Percentiles rank a stretch among this genome's conserved stretches.
Conservation (phyloP, 495 filamentous ascomycete genomes). For the Hypomontagnella submonticulosa region DNA sequence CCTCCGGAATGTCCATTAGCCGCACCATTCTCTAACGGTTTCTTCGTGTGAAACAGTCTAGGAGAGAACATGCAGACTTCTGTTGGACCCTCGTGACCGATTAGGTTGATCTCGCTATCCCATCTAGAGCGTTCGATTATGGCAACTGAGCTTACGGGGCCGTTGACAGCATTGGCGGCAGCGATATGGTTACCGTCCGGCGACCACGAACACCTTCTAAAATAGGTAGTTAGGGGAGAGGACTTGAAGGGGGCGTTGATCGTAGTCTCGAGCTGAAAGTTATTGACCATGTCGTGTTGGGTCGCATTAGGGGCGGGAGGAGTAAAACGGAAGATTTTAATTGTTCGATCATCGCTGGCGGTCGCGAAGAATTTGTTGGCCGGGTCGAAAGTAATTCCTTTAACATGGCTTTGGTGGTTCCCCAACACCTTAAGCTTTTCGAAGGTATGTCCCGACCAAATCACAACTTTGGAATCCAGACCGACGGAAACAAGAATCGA, state of each 20-base stretch:
- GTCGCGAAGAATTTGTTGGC: slow-evolving; percentile 99
- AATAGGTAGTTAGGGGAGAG: slow-evolving; percentile 95
- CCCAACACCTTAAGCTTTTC: slow-evolving; percentile 95
- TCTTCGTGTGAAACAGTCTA: slow-evolving; percentile 79
- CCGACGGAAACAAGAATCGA: slow-evolving; percentile 96
- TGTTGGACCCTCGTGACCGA: slow-evolving; percentile 95
- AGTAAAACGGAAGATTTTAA: slow-evolving; percentile 96
- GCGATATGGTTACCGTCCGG: slow-evolving; percentile 98
- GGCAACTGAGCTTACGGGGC: slow-evolving; percentile 94
- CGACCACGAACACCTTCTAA: slow-evolving; percentile 95
- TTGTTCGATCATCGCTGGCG: slow-evolving; percentile 93
- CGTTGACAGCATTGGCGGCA: slow-evolving; percentile 95
- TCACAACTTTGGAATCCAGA: slow-evolving; percentile 95
- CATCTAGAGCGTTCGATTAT: slow-evolving; percentile 92
- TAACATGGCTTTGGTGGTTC: slow-evolving; percentile 95
- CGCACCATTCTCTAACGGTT: slow-evolving; percentile 60
- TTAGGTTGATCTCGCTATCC: slow-evolving; percentile 97
- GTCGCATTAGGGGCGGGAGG: slow-evolving; percentile 92
- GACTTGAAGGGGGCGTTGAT: slow-evolving; percentile 85
- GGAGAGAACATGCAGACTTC: slow-evolving; percentile 98
- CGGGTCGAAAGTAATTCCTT: slow-evolving; percentile 97
- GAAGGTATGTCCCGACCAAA: slow-evolving; percentile 97
- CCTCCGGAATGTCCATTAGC: slow-evolving; percentile 50
- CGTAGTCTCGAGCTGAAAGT: slow-evolving; percentile 89
- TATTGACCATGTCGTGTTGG: slow-evolving; percentile 91